Evolutionary conservation across 768 basidiomycete genomes (phyloP).

Genomic region (Amanita polypyramis): DNA sequence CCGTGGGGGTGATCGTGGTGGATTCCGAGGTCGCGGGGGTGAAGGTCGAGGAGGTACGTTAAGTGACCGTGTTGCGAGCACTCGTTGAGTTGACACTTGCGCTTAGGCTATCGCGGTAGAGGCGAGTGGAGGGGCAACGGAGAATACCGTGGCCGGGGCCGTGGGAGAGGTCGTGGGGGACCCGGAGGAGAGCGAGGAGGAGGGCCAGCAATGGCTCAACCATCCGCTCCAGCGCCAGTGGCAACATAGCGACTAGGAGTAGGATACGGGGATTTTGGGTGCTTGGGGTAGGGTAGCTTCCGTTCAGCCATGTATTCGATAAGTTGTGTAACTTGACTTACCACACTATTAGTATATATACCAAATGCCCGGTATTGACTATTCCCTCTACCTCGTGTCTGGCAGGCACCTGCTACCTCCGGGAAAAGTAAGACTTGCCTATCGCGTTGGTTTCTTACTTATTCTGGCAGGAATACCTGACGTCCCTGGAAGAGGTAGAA

Average conservation of each 20-base stretch:
- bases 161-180: background rate
- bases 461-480: constrained; percentile 20
- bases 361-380: constrained; percentile 31
- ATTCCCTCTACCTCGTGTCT: constrained; percentile 82
- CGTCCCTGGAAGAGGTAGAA: constrained; percentile 65
- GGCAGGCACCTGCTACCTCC: constrained; percentile 67
- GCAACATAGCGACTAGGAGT: background rate
- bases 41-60: constrained; percentile 18
- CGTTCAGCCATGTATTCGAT: background rate
- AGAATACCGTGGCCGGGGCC: constrained; percentile 6
- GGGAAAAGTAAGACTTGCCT: constrained; percentile 44
- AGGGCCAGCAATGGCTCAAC: background rate
- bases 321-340: background rate
- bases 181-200: background rate
- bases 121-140: constrained; percentile 5
- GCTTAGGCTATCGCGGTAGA: constrained; percentile 2
- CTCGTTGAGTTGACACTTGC: background rate
- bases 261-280: background rate
- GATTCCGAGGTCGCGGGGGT: constrained; percentile 19
- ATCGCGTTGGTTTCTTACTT: constrained; percentile 7
- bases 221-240: background rate
- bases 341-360: background rate
- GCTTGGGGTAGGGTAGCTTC: constrained; percentile 1
- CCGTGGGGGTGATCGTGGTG: constrained; percentile 25
- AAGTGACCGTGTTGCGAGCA: background rate